A percentile compares a stretch with the other conserved stretches of the same genome.
These are phyloP conservation scores for Penicillium sp. DNA, from an alignment of 2,329 filamentous ascomycete genomes.

Conservation along the genomic window DNA sequence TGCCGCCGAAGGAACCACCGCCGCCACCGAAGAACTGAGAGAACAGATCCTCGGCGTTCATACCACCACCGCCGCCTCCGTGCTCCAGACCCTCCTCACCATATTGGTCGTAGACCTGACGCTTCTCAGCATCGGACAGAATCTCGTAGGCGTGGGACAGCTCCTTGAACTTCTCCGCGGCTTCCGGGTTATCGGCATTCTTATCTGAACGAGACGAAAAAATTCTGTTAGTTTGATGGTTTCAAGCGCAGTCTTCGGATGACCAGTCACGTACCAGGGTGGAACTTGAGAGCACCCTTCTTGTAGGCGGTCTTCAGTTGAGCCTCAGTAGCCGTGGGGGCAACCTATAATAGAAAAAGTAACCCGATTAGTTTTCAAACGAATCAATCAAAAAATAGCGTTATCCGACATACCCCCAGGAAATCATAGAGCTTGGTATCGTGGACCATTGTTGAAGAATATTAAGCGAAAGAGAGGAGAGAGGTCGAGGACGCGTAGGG, in stretches of 20 bases:
- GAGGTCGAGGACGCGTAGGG: constrained; percentile 8
- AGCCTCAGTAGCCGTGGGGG: constrained; percentile 75
- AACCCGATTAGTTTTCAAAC: constrained; percentile 18
- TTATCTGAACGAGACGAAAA: constrained; percentile 65
- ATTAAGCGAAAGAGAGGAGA: constrained; percentile 15
- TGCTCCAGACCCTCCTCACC: constrained; percentile 91
- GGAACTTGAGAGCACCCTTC: constrained; percentile 84
- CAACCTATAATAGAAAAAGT: constrained; percentile 57
- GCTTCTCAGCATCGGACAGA: constrained; percentile 89
- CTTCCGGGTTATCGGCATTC: constrained; percentile 89
- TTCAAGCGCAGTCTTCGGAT: not conserved
- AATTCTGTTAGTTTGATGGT: constrained; percentile 1
- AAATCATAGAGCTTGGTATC: constrained; percentile 52
- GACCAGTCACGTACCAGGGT: constrained; percentile 71
- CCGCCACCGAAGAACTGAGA: constrained; percentile 92
- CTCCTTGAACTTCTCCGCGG: constrained; percentile 98
- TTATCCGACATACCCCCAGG: constrained; percentile 45
- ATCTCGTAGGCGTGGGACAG: constrained; percentile 94
- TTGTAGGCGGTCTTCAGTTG: constrained; percentile 95
- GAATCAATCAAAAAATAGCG: not conserved
- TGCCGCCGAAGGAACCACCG: constrained; percentile 68
- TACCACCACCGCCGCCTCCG: constrained; percentile 78
- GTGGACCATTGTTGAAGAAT: constrained; percentile 50
- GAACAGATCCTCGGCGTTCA: constrained; percentile 95
- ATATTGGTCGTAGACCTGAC: constrained; percentile 92